phyloP scores from a whole-genome alignment of 768 basidiomycete genomes.

The Sistotremastrum niveocremeum region DNA sequence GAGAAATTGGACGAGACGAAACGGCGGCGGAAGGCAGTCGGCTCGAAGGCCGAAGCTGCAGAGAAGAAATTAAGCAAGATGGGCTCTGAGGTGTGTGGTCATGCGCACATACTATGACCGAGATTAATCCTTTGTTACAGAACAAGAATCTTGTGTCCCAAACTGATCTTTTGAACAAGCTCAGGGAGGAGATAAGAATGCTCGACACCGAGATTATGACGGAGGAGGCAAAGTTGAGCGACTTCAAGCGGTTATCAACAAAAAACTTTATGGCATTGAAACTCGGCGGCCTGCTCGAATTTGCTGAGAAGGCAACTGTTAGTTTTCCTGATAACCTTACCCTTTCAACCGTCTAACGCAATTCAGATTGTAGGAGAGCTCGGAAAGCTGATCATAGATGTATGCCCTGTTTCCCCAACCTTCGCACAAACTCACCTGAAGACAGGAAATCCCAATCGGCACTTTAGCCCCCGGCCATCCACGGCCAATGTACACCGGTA shows the following conservation, averaged over 20 bases:
- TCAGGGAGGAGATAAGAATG: conserved; percentile 62
- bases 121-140: conserved; percentile 1
- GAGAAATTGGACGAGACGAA: conserved; percentile 70
- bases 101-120: background rate
- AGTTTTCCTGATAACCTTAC: conserved; percentile 6
- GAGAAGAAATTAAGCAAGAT: conserved; percentile 86
- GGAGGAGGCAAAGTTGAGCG: conserved; percentile 68
- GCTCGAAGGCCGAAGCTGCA: conserved; percentile 62
- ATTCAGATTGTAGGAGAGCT: conserved; percentile 34
- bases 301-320: conserved; percentile 63
- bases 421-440: conserved; percentile 3
- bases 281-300: conserved; percentile 77
- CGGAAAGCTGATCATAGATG: conserved; percentile 33
- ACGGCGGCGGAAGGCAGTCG: conserved; percentile 51
- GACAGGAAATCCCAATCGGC: conserved; percentile 70
- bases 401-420: conserved; percentile 5
- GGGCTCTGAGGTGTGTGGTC: conserved; percentile 40
- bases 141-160: conserved; percentile 72
- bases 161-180: conserved; percentile 52
- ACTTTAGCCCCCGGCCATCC: conserved; percentile 67
- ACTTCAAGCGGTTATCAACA: conserved; percentile 65
- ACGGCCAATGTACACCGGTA: conserved; percentile 46
- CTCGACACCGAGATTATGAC: conserved; percentile 76
- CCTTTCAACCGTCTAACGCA: conserved; percentile 10
- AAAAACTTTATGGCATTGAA: conserved; percentile 68